Percentiles rank a stretch among this genome's conserved stretches.
These are phyloP conservation scores for Camelina neglecta DNA, from an alignment of 345 rosid genomes.

Conservation along the genomic window DNA sequence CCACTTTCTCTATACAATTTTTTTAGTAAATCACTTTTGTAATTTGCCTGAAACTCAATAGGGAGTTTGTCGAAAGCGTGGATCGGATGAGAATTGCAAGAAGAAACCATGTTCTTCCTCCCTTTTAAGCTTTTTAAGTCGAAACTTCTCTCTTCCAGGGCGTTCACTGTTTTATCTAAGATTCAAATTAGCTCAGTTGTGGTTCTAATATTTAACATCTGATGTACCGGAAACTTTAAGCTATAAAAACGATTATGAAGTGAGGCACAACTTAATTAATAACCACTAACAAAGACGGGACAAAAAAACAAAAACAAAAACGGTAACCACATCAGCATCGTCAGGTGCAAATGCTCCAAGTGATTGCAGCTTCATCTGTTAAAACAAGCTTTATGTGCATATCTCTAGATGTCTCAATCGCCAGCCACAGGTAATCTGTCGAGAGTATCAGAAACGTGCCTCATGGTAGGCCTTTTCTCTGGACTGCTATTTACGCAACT, in stretches of 20 bases:
- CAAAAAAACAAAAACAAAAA: slow-evolving; percentile 10
- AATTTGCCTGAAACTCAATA: slow-evolving; percentile 37
- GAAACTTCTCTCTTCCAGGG: slow-evolving; percentile 1
- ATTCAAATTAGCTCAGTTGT: slow-evolving; percentile 33
- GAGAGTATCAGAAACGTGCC: slow-evolving; percentile 67
- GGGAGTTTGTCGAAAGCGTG: slow-evolving; percentile 61
- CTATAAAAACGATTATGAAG: slow-evolving; percentile 28
- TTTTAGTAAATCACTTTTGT: neutral
- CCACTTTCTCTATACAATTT: neutral
- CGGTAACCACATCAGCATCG: slow-evolving; percentile 28
- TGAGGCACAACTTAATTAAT: slow-evolving; percentile 26
- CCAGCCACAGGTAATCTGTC: slow-evolving; percentile 53
- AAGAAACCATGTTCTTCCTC: slow-evolving; percentile 43
- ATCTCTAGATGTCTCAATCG: slow-evolving; percentile 47
- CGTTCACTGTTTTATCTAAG: slow-evolving; percentile 11
- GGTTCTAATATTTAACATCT: slow-evolving; percentile 22
- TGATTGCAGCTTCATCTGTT: slow-evolving; percentile 20
- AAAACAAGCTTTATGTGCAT: slow-evolving; percentile 28
- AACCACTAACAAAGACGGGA: slow-evolving; percentile 21
- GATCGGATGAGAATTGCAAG: slow-evolving; percentile 65
- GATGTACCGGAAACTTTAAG: slow-evolving; percentile 36
- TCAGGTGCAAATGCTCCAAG: slow-evolving; percentile 18
- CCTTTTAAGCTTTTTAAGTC: slow-evolving; percentile 31
- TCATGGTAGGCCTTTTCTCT: slow-evolving; percentile 88
- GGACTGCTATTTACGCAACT: slow-evolving; percentile 78